Evolutionary conservation across 2,329 filamentous ascomycete species (phyloP).

Genomic region (Fonsecaea nubica): DNA sequence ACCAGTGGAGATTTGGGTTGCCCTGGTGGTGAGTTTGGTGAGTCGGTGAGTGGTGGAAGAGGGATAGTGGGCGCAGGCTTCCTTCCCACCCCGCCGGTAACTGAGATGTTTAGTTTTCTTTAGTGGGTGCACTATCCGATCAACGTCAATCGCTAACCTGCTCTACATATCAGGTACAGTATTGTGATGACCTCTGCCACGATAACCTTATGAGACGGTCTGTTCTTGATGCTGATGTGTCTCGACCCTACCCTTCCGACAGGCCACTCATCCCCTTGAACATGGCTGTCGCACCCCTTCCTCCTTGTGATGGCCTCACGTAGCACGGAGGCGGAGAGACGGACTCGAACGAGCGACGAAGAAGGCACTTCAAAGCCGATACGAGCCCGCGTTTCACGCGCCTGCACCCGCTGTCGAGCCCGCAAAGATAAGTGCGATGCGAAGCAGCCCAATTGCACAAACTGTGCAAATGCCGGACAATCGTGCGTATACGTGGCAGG

Average conservation of each 20-base stretch:
- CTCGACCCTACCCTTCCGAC: not conserved
- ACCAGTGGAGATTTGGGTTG: not conserved
- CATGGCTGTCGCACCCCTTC: constrained; percentile 23
- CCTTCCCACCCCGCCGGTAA: not conserved
- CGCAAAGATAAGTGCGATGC: constrained; percentile 52
- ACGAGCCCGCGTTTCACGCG: constrained; percentile 55
- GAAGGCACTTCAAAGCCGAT: constrained; percentile 47
- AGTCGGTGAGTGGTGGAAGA: not conserved
- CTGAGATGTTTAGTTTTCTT: not conserved
- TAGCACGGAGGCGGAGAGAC: constrained; percentile 16
- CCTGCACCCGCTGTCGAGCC: constrained; percentile 54
- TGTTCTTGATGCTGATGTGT: not conserved
- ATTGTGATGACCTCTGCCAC: constrained; percentile 1
- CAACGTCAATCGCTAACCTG: not conserved
- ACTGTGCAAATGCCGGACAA: constrained; percentile 50
- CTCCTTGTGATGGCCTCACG: constrained; percentile 30
- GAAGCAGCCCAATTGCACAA: constrained; percentile 51
- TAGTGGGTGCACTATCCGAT: not conserved
- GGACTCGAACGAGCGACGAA: constrained; percentile 46
- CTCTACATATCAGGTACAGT: not conserved
- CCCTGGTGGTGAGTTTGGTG: not conserved
- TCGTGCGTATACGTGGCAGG: constrained; percentile 53
- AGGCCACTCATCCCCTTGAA: constrained; percentile 10
- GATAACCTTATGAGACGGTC: not conserved
- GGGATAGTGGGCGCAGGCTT: not conserved